A percentile compares a stretch with the other conserved stretches of the same genome.
phyloP scores from a whole-genome alignment of 2,329 filamentous ascomycete species.

The Colletotrichum zoysiae region DNA sequence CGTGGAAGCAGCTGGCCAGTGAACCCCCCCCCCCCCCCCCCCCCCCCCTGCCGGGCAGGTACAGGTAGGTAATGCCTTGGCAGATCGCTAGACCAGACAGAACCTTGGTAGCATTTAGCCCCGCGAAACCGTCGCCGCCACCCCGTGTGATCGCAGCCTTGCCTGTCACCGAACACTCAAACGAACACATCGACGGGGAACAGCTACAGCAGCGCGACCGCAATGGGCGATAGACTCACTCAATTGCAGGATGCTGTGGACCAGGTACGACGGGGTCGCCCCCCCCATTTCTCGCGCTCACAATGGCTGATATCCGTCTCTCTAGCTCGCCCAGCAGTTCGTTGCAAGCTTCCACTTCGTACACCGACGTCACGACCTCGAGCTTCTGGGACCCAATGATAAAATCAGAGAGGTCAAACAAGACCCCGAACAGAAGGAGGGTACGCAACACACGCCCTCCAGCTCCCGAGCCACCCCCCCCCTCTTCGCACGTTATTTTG shows the following conservation, averaged over 20 bases:
- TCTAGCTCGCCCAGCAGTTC: slow-evolving; percentile 75
- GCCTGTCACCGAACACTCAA: slow-evolving; percentile 1
- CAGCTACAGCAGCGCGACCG: slow-evolving; percentile 30
- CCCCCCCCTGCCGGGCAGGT: not conserved
- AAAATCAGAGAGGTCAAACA: slow-evolving; percentile 71
- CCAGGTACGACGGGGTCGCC: slow-evolving; percentile 65
- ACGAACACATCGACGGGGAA: not conserved
- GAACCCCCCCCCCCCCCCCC: too few relatives aligned
- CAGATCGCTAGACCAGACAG: not conserved
- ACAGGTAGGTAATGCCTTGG: not conserved
- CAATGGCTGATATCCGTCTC: slow-evolving; percentile 15
- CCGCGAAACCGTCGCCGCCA: slow-evolving; percentile 10
- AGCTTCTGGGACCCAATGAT: slow-evolving; percentile 68
- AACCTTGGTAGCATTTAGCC: slow-evolving; percentile 6
- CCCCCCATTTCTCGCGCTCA: not conserved
- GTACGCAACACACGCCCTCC: slow-evolving; percentile 48
- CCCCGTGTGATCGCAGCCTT: slow-evolving; percentile 8
- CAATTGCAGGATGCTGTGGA: slow-evolving; percentile 89
- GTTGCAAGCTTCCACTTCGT: slow-evolving; percentile 76
- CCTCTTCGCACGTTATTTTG: not conserved
- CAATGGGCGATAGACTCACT: slow-evolving; percentile 81
- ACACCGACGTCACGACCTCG: slow-evolving; percentile 76
- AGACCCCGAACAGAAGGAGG: slow-evolving; percentile 64
- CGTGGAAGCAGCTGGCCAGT: slow-evolving; percentile 5
- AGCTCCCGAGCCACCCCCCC: not conserved